Evolutionary conservation across 768 basidiomycete species (phyloP), one percentile per base, ranked within the genome.

Genomic region (Auricularia auricula-judae): DNA sequence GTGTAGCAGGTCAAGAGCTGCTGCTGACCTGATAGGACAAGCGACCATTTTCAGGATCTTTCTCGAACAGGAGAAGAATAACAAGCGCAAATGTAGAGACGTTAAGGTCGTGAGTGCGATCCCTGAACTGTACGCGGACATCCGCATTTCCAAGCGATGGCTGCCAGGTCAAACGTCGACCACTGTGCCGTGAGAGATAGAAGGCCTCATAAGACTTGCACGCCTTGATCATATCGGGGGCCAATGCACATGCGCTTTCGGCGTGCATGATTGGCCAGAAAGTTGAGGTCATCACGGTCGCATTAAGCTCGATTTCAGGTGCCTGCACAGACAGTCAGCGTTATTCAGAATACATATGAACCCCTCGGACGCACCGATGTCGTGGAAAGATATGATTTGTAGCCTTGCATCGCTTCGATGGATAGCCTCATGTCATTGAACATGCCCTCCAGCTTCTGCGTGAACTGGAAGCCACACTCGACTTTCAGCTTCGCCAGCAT

Each of bases 371-470:
- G 56, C 71, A 95, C 93, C 60, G 80, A 78, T 2, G 77, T 83
- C 67, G 80, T 83, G 58, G 79, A 78, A 34, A 93, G 74, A 72
- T 77, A 73, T 14, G 76, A 77, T 53, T 83, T 82, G 73, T 93
- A 99, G 3, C 82, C 84, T 42, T 82, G 78, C 81, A 89, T 89
- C 16, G 86, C 86, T 64, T 99, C 97, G 21, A 78, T 75, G 4
- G 93, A 96, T 35, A 95, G 74, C 70, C 86, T 91, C 86, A 99
- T 94, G 72, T 98, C 96, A 68, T 92, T 83, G 84, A 99, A 97
- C 96, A 99, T 99, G 65, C 95, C 95, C 74, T 99, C 95, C 70
- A 98, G 79, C 74, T 95, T 95, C 76, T 96, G 93, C 1, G 97
- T 98, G 75, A 98, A 99, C 72, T 96, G 93, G 70, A 87, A 88